A percentile compares a stretch with the other conserved stretches of the same genome.
Conservation (phyloP, 208 protist genomes). For the Crithidia expoeki region DNA sequence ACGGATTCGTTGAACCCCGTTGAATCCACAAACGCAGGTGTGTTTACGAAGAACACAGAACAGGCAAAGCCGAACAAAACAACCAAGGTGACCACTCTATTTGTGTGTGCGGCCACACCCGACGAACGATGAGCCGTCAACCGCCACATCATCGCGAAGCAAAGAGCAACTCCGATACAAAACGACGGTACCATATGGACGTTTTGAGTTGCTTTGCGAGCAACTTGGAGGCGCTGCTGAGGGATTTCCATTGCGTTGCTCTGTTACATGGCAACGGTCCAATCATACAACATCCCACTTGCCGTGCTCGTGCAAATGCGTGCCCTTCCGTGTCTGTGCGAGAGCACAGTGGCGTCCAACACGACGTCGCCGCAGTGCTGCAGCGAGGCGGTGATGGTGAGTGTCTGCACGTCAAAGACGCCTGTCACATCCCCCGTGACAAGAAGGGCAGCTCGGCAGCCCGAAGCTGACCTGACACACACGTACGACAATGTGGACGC, state of each 20-base stretch:
- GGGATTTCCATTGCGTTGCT: background rate
- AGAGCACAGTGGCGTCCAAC: constrained; percentile 44
- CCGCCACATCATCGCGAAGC: too few relatives aligned
- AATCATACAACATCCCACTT: constrained; percentile 51
- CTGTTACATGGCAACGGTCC: constrained; percentile 31
- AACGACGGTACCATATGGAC: too few relatives aligned
- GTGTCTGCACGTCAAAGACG: constrained; percentile 34
- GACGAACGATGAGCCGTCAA: too few relatives aligned
- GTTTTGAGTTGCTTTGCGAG: too few relatives aligned
- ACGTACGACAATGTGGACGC: constrained; percentile 18
- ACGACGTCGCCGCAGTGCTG: constrained; percentile 41
- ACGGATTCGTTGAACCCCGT: too few relatives aligned
- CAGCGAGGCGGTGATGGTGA: constrained; percentile 32
- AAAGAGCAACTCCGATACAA: too few relatives aligned
- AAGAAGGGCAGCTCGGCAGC: constrained; percentile 30
- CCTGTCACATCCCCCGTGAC: constrained; percentile 37
- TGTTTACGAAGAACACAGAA: too few relatives aligned
- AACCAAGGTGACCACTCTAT: too few relatives aligned
- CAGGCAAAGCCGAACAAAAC: too few relatives aligned
- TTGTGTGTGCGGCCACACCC: too few relatives aligned
- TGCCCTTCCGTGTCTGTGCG: constrained; percentile 4
- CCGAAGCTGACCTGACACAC: constrained; percentile 15
- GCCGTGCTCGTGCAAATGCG: constrained; percentile 37
- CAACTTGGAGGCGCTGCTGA: too few relatives aligned
- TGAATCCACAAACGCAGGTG: too few relatives aligned